phyloP scores from a whole-genome alignment of 1,139 yeast genomes.

The Candida gigantensis region DNA sequence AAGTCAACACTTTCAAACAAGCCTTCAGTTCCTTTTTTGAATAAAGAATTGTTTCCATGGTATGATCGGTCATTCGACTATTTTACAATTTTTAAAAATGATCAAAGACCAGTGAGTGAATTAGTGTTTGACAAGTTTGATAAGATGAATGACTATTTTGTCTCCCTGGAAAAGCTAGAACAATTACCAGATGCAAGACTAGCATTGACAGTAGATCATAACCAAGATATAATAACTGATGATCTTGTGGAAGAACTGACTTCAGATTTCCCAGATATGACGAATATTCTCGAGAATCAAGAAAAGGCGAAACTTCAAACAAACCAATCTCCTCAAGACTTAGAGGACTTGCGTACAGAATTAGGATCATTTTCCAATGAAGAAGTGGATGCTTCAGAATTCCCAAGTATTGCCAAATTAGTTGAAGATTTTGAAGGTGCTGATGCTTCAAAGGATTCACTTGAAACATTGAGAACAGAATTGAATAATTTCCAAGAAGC shows the following conservation, averaged over 20 bases:
- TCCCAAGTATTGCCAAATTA: conserved; percentile 13
- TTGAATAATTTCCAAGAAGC: conserved; percentile 1
- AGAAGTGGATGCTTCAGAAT: conserved; percentile 18
- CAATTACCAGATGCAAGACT: conserved; percentile 9
- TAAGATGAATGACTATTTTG: conserved; percentile 10
- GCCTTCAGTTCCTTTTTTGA: conserved; percentile 29
- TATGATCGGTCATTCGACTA: conserved; percentile 26
- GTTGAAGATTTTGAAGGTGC: conserved; percentile 11
- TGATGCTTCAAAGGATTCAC: conserved; percentile 2
- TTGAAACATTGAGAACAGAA: conserved; percentile 11
- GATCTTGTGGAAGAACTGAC: not conserved
- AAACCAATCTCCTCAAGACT: conserved; percentile 6
- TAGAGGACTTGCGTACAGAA: conserved; percentile 18
- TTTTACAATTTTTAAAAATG: conserved; percentile 12
- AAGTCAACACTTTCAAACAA: conserved; percentile 6
- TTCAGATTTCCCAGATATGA: conserved; percentile 6
- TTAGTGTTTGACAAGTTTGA: conserved; percentile 14
- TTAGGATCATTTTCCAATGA: conserved; percentile 23
- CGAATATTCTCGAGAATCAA: conserved; percentile 7
- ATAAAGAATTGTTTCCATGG: conserved; percentile 40
- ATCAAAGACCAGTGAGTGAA: conserved; percentile 8
- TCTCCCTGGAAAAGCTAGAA: conserved; percentile 5
- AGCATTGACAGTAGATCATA: not conserved
- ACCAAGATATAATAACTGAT: not conserved
- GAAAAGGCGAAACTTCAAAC: conserved; percentile 5